Base-by-base conservation (phyloP, 1,284 basidiomycete genomes). In the Polyporus tsugae region DNA sequence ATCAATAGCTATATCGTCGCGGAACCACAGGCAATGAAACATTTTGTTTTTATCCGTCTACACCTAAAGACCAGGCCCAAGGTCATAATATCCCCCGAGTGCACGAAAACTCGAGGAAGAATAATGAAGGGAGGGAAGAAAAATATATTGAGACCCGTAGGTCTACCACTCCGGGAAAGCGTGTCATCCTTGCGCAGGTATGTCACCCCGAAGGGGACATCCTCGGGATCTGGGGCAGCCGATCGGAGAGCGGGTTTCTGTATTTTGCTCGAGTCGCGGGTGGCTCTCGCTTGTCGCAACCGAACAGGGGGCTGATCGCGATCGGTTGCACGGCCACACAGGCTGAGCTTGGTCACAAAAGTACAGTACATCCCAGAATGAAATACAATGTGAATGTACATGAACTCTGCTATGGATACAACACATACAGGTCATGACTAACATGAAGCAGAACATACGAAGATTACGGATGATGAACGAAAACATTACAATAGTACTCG, bases 131-230 rank as follows among this genome's bases (percentile, higher is more conserved):
- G 22, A 10, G 13, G 10, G 10, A n/a, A 11, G 22, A 13, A 49
- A 49, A 49, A 49, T 49, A 49, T 49, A 72, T 70, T 72, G 71
- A 72, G 71, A 72, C 71, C 71, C 71, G 68, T 72, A 72, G 71
- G 71, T 72, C 71, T 72, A 72, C 71, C 71, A 72, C 71, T 72
- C 71, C 71, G 71, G 71, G 71, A 70, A 72, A 72, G 71, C 71
- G 71, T 72, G 71, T 72, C 71, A 72, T 72, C 71, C 71, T 72
- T 72, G 71, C 70, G 71, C 71, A 72, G 71, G 46, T 49, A 49
- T 49, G 46, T 49, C 46, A 49, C 46, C 46, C 46, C 46, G 46
- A 49, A 25, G 46, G 46, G 46, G 46, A 49, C 46, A 49, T 49
- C 13, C 0, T 2, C 4, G 3, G 2, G n/a, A 2, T 49, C 22